Conservation (phyloP, 108 stramenopile species). For the Schizochytrium sp. region DNA sequence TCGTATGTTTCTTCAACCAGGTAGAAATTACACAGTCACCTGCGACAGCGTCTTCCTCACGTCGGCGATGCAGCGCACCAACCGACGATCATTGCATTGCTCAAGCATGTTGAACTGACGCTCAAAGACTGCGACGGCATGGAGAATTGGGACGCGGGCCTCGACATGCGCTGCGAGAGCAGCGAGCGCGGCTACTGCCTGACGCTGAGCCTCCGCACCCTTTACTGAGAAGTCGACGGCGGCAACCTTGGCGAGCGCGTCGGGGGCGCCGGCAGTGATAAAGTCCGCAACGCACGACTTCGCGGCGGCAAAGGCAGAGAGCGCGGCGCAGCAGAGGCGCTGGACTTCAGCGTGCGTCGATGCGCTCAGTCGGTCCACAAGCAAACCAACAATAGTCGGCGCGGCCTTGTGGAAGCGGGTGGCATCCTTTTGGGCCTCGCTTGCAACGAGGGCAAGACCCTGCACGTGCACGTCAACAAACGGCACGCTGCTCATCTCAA, state of each 20-base stretch:
- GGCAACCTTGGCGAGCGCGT: background rate
- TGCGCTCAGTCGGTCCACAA: background rate
- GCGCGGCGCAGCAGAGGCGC: background rate
- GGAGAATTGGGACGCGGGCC: background rate
- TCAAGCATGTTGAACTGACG: background rate
- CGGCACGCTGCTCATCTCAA: slow-evolving; percentile 3
- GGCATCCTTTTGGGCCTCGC: background rate
- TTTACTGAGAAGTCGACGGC: background rate
- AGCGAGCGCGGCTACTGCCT: background rate
- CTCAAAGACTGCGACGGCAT: background rate
- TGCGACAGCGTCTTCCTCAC: too few species aligned
- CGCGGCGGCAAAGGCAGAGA: background rate
- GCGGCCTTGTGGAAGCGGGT: background rate
- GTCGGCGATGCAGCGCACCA: background rate
- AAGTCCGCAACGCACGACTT: background rate
- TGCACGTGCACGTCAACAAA: slow-evolving; percentile 12
- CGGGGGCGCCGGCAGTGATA: background rate
- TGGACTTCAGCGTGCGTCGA: background rate
- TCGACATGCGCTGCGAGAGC: background rate
- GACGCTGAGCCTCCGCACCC: background rate
- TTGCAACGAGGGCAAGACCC: background rate
- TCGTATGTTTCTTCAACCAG: too few species aligned
- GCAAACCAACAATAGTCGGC: background rate
- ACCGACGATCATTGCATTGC: background rate
- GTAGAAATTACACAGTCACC: too few species aligned